Percentiles rank a stretch among this genome's conserved stretches.
Conservation (phyloP, 2,329 filamentous ascomycete species). For the Magnaporthiopsis poae region DNA sequence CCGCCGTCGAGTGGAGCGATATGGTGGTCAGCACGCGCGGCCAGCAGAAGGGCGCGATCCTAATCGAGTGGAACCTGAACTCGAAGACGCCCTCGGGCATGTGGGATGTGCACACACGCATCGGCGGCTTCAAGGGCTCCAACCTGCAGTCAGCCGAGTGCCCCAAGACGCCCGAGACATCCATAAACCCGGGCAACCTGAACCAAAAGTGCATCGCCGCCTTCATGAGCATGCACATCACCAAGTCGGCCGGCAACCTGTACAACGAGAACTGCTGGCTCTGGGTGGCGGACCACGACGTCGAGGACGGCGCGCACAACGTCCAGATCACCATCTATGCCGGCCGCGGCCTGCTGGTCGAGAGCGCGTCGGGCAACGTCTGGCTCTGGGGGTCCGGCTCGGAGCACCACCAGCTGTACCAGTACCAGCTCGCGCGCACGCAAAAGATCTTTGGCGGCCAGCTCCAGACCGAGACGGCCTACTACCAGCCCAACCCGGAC, state of each 20-base stretch:
- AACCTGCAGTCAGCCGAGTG: conserved; percentile 59
- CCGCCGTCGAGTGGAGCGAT: conserved; percentile 57
- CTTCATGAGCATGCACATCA: conserved; percentile 34
- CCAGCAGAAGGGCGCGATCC: conserved; percentile 53
- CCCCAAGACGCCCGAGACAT: conserved; percentile 37
- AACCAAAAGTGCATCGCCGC: conserved; percentile 26
- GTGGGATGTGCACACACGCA: conserved; percentile 69
- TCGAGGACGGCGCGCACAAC: conserved; percentile 28
- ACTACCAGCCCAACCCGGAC: conserved; percentile 52
- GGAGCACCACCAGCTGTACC: conserved; percentile 53
- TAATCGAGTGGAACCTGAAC: conserved; percentile 65
- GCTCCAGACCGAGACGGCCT: conserved; percentile 58
- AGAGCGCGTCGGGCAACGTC: conserved; percentile 27
- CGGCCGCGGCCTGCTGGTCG: conserved; percentile 26
- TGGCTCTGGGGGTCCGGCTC: conserved; percentile 52
- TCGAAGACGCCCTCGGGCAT: conserved; percentile 36
- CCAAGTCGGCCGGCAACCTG: conserved; percentile 22
- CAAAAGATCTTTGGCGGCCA: conserved; percentile 49
- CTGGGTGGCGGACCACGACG: conserved; percentile 41
- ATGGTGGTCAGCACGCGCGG: conserved; percentile 61
- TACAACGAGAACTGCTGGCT: conserved; percentile 43
- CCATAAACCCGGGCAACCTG: conserved; percentile 19
- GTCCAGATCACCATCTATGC: conserved; percentile 22
- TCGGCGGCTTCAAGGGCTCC: conserved; percentile 63
- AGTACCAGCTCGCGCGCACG: conserved; percentile 52